Conservation (phyloP, 1,284 basidiomycete genomes). For the Coriolopsis trogii region DNA sequence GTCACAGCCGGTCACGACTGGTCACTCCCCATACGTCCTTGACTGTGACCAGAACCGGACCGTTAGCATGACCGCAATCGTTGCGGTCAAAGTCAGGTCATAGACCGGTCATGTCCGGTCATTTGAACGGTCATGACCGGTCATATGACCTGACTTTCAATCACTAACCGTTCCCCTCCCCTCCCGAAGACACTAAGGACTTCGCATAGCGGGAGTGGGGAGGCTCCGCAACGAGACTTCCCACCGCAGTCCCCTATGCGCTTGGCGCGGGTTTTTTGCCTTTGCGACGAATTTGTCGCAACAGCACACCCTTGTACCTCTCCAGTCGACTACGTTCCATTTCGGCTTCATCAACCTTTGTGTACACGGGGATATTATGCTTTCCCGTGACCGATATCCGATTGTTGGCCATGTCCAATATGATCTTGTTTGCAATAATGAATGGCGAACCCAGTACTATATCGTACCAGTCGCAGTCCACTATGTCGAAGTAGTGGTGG, state of each 20-base stretch:
- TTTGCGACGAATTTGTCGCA: no score
- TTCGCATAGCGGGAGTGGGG: constrained; percentile 7
- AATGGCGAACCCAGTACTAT: constrained; percentile 35
- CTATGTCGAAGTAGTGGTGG: constrained; percentile 31
- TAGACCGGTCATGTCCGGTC: no score
- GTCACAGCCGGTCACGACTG: no score
- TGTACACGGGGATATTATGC: constrained; percentile 1
- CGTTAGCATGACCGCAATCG: no score
- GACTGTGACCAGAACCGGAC: no score
- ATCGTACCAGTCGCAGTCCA: constrained; percentile 36
- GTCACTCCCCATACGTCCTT: no score
- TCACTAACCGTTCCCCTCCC: constrained; percentile 12
- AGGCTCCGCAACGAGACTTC: background rate
- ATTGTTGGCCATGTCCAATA: constrained; percentile 28
- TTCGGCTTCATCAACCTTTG: constrained; percentile 1
- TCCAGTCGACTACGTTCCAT: background rate
- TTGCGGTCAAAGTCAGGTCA: no score
- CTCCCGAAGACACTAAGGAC: background rate
- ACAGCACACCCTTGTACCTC: no score
- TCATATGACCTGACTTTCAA: no score
- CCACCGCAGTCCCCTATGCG: background rate
- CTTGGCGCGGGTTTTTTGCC: background rate
- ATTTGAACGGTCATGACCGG: no score
- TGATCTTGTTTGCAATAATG: constrained; percentile 26
- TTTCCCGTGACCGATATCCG: constrained; percentile 3